phyloP scores from a whole-genome alignment of 306 rosid genomes.

The Mucuna pruriens region DNA sequence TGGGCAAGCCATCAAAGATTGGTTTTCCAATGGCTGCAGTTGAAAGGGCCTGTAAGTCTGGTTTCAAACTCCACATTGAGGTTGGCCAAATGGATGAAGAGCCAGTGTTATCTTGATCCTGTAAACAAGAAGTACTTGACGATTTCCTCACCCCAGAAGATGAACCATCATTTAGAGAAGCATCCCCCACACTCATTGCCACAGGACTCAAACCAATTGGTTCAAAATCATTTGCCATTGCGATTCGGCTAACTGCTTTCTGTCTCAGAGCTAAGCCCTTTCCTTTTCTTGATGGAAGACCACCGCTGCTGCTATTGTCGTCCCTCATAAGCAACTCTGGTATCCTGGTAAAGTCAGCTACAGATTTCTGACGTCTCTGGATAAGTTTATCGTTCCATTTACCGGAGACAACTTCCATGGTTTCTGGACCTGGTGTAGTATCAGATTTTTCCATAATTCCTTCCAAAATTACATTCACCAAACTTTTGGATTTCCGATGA shows the following conservation, averaged over 20 bases:
- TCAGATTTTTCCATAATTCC: slow-evolving; percentile 57
- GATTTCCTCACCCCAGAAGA: slow-evolving; percentile 75
- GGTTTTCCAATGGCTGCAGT: slow-evolving; percentile 67
- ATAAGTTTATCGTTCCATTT: slow-evolving; percentile 57
- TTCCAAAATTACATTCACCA: slow-evolving; percentile 55
- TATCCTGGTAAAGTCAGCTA: slow-evolving; percentile 58
- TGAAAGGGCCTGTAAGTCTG: slow-evolving; percentile 74
- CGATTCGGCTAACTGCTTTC: slow-evolving; percentile 53
- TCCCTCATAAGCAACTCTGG: slow-evolving; percentile 73
- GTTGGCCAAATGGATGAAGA: slow-evolving; percentile 70
- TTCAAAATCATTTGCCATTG: slow-evolving; percentile 53
- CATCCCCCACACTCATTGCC: slow-evolving; percentile 54
- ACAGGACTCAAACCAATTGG: slow-evolving; percentile 48
- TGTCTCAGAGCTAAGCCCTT: slow-evolving; percentile 77
- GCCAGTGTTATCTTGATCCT: slow-evolving; percentile 62
- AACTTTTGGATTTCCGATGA: slow-evolving; percentile 69
- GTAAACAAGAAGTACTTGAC: slow-evolving; percentile 81
- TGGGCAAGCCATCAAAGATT: slow-evolving; percentile 86
- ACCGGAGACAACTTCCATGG: slow-evolving; percentile 46
- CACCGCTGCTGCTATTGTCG: slow-evolving; percentile 50
- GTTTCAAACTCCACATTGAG: slow-evolving; percentile 74
- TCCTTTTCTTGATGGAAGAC: slow-evolving; percentile 66
- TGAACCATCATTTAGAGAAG: slow-evolving; percentile 47
- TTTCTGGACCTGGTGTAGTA: slow-evolving; percentile 25
- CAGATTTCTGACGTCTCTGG: slow-evolving; percentile 76